Percentiles rank a stretch among this genome's conserved stretches.
Conservation (phyloP, 176 grass and related monocot genomes). For the Avena insularis region DNA sequence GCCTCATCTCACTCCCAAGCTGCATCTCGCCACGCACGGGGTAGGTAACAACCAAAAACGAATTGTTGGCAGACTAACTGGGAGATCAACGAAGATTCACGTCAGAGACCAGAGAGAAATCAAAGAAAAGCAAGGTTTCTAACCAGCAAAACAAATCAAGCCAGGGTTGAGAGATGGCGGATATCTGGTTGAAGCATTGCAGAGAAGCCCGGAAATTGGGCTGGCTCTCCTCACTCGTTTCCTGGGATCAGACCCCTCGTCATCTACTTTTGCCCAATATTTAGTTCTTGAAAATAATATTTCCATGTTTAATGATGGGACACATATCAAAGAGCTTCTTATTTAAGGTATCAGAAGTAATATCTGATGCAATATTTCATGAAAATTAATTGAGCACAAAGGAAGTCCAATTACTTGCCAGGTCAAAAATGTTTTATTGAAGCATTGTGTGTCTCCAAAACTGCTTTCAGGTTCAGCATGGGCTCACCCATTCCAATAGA, state of each 20-base stretch:
- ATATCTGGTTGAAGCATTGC: neutral
- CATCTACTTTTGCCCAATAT: too few relatives aligned
- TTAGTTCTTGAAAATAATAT: too few relatives aligned
- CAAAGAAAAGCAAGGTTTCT: neutral
- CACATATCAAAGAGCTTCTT: neutral
- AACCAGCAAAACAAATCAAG: neutral
- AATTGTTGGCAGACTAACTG: neutral
- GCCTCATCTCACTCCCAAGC: conserved; percentile 55
- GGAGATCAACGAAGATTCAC: neutral
- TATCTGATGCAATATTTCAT: too few relatives aligned
- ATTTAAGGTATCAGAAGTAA: too few relatives aligned
- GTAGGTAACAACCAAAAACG: neutral
- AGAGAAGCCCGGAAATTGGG: too few relatives aligned
- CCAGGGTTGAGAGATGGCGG: neutral
- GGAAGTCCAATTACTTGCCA: too few relatives aligned
- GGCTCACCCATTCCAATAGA: too few relatives aligned
- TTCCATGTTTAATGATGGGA: too few relatives aligned
- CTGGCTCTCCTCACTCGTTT: neutral
- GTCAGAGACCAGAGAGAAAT: neutral
- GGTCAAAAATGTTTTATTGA: too few relatives aligned
- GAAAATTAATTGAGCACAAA: too few relatives aligned
- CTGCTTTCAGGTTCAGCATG: too few relatives aligned
- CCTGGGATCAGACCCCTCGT: conserved; percentile 4
- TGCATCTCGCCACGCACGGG: conserved; percentile 31
- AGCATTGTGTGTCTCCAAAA: too few relatives aligned